A percentile compares a stretch with the other conserved stretches of the same genome.
These are phyloP conservation scores for Glycyrrhiza uralensis DNA, from an alignment of 306 rosid species.

Conservation along the genomic window DNA sequence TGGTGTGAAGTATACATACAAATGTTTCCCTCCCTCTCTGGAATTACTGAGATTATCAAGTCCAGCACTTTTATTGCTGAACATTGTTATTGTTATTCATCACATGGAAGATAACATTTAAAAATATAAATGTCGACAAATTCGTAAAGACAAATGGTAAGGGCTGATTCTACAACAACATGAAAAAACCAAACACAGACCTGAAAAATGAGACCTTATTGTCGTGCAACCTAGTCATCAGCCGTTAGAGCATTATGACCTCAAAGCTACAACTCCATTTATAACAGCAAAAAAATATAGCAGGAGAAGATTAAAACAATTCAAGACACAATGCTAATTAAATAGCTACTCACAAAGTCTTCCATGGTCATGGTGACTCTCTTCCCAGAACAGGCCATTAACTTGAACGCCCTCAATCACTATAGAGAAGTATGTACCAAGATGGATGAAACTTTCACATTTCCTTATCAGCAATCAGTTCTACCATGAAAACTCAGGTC, in stretches of 20 bases:
- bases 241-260: constrained; percentile 21
- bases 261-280: constrained; percentile 22
- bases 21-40: background rate
- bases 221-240: constrained; percentile 30
- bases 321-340: constrained; percentile 19
- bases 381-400: constrained; percentile 34
- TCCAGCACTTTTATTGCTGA: background rate
- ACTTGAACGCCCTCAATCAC: constrained; percentile 21
- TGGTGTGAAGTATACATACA: background rate
- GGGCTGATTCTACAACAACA: constrained; percentile 22
- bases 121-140: constrained; percentile 4
- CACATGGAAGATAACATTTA: background rate
- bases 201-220: constrained; percentile 37
- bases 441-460: constrained; percentile 35
- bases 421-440: constrained; percentile 13
- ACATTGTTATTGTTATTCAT: constrained; percentile 10
- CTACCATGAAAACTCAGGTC: constrained; percentile 17
- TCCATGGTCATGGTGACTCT: constrained; percentile 30
- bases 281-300: constrained; percentile 29
- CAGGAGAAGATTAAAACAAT: constrained; percentile 27
- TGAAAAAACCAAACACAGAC: constrained; percentile 24
- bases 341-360: constrained; percentile 34
- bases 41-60: background rate
- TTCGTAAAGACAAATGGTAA: background rate
- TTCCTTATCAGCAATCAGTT: constrained; percentile 29